Percentiles rank a stretch among this genome's conserved stretches.
These are phyloP conservation scores for Hamamelis virginiana DNA, from an alignment of 164 flowering plant genomes.

Conservation along the genomic window DNA sequence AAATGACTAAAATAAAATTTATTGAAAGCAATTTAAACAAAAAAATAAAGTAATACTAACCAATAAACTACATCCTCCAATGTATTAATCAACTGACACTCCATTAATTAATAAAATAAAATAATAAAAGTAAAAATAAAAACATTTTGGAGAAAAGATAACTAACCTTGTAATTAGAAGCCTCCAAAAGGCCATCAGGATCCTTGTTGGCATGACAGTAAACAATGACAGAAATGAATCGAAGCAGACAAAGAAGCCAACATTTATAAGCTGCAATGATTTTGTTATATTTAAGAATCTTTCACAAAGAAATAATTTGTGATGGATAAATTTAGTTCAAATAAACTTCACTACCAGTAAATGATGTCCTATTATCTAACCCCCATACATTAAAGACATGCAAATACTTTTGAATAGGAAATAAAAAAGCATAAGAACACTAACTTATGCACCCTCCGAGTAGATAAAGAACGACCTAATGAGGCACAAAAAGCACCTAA, in stretches of 20 bases:
- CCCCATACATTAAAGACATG: background rate
- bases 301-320: background rate
- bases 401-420: background rate
- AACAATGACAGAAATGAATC: constrained; percentile 89
- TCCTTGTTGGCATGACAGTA: constrained; percentile 91
- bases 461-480: background rate
- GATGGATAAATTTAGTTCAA: no score
- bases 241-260: constrained; percentile 91
- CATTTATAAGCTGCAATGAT: constrained; percentile 81
- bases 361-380: background rate
- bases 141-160: background rate
- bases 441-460: background rate
- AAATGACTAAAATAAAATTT: background rate
- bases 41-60: background rate
- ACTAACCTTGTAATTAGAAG: constrained; percentile 64
- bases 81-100: background rate
- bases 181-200: constrained; percentile 62
- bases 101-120: background rate
- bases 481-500: constrained; percentile 4
- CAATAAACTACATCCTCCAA: background rate
- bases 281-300: constrained; percentile 2
- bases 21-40: background rate
- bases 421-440: background rate
- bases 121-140: background rate
- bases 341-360: background rate